Evolutionary conservation across 1,284 basidiomycete genomes (phyloP).

Genomic region (Marasmius oreades): DNA sequence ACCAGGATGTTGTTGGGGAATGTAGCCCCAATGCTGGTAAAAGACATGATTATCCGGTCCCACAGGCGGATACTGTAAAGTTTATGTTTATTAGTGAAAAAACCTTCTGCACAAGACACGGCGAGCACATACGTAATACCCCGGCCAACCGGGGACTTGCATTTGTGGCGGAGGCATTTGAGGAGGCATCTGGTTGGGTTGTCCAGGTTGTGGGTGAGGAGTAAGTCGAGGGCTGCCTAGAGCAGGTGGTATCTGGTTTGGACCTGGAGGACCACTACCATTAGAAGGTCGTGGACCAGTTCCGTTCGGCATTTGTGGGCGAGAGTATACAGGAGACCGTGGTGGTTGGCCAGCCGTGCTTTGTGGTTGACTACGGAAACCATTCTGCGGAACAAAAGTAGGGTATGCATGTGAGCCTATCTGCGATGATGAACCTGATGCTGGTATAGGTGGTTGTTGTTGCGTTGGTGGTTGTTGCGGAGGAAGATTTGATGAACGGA

Average conservation of each 20-base stretch:
- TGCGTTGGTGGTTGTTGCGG: conserved; percentile 34
- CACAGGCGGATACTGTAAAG: conserved; percentile 25
- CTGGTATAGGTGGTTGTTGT: conserved; percentile 12
- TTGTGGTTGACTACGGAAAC: conserved; percentile 29
- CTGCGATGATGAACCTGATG: not conserved
- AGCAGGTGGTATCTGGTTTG: conserved; percentile 42
- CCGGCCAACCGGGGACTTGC: conserved; percentile 30
- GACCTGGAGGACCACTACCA: conserved; percentile 46
- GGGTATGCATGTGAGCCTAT: conserved; percentile 3
- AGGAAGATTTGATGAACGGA: conserved; percentile 44
- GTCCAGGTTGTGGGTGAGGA: conserved; percentile 50
- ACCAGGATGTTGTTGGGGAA: conserved; percentile 20
- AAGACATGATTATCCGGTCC: conserved; percentile 19
- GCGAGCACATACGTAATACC: conserved; percentile 38
- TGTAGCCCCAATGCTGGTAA: conserved; percentile 23
- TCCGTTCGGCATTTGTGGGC: conserved; percentile 62
- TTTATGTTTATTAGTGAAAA: too few species aligned
- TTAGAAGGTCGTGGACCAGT: conserved; percentile 51
- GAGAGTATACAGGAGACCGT: conserved; percentile 57
- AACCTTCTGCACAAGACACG: not conserved
- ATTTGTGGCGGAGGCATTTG: conserved; percentile 37
- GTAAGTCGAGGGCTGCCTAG: conserved; percentile 65
- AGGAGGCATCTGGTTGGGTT: conserved; percentile 41
- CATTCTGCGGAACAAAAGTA: conserved; percentile 18
- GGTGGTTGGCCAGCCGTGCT: conserved; percentile 43